A percentile compares a stretch with the other conserved stretches of the same genome.
Evolutionary conservation across 2,329 filamentous ascomycete genomes (phyloP).

Genomic region (Xylariomycetidae sp.): DNA sequence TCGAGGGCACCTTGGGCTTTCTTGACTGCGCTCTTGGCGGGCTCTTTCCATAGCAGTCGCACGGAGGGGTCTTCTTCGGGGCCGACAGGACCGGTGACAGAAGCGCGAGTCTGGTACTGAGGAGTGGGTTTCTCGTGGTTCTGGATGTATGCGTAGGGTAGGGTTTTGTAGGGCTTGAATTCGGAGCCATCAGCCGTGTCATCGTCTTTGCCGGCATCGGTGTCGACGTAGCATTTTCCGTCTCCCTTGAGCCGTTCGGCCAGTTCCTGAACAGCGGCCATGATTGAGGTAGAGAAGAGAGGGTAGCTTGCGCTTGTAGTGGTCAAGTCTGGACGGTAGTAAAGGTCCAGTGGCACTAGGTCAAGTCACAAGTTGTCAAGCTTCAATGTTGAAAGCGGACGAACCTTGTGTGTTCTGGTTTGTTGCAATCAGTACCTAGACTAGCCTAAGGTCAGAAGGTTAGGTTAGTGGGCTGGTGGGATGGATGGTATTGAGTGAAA

Average conservation of each 20-base stretch:
- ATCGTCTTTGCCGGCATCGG: conserved; percentile 71
- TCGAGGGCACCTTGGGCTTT: conserved; percentile 74
- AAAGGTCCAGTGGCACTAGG: too few species aligned
- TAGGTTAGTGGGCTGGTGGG: conserved; percentile 6
- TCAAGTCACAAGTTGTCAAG: too few species aligned
- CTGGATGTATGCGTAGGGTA: conserved; percentile 73
- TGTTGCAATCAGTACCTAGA: too few species aligned
- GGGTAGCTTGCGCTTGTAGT: background rate
- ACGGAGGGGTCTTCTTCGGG: conserved; percentile 60
- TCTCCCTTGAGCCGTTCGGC: conserved; percentile 45
- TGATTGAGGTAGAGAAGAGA: conserved; percentile 18
- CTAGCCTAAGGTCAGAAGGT: conserved; percentile 1
- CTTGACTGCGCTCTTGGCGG: conserved; percentile 79
- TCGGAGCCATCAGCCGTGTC: conserved; percentile 63
- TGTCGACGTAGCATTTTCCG: conserved; percentile 61
- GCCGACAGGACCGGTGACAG: conserved; percentile 54
- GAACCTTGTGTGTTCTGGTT: too few species aligned
- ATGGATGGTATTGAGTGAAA: conserved; percentile 6
- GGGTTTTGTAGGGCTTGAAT: conserved; percentile 73
- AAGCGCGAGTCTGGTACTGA: conserved; percentile 66
- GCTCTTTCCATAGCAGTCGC: conserved; percentile 72
- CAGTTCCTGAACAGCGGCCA: conserved; percentile 44
- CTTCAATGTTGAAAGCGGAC: too few species aligned
- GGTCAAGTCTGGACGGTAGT: background rate
- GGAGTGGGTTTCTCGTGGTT: conserved; percentile 53